These are phyloP conservation scores for Botrytis porri DNA, from an alignment of 2,329 filamentous ascomycete species.

Conservation along the genomic window DNA sequence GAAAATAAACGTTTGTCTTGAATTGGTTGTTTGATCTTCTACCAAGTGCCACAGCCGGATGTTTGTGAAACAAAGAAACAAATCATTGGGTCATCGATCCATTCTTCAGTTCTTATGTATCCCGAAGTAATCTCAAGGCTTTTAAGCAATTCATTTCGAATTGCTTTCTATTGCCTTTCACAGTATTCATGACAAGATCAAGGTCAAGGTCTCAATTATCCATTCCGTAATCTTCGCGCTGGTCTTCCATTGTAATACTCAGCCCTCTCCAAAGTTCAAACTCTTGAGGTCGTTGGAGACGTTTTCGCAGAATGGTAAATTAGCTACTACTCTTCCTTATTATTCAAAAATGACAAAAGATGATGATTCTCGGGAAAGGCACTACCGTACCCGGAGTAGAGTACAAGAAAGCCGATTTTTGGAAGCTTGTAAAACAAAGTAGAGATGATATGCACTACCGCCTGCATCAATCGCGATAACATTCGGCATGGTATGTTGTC, in stretches of 20 bases:
- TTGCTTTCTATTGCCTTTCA: background rate
- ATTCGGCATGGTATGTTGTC: background rate
- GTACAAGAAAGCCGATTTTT: background rate
- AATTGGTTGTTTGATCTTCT: background rate
- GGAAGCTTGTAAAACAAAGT: background rate
- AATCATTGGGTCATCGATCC: constrained; percentile 6
- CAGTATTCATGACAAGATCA: background rate
- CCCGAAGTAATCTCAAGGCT: background rate
- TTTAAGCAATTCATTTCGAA: background rate
- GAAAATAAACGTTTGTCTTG: background rate
- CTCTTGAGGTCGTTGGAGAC: background rate
- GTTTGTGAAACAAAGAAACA: constrained; percentile 1
- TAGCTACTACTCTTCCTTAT: background rate
- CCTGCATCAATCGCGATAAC: constrained; percentile 5
- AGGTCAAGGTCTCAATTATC: background rate
- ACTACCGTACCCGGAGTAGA: background rate
- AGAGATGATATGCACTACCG: background rate
- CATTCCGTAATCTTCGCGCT: background rate
- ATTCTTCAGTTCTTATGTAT: background rate
- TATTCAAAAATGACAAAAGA: background rate
- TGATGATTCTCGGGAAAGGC: background rate
- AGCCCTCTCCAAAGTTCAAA: no score
- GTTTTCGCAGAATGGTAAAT: background rate
- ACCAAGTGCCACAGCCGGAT: background rate
- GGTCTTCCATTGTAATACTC: background rate